A percentile compares a stretch with the other conserved stretches of the same genome.
Evolutionary conservation across 2,329 filamentous ascomycete genomes (phyloP).

Genomic region (Colletotrichum sp.): DNA sequence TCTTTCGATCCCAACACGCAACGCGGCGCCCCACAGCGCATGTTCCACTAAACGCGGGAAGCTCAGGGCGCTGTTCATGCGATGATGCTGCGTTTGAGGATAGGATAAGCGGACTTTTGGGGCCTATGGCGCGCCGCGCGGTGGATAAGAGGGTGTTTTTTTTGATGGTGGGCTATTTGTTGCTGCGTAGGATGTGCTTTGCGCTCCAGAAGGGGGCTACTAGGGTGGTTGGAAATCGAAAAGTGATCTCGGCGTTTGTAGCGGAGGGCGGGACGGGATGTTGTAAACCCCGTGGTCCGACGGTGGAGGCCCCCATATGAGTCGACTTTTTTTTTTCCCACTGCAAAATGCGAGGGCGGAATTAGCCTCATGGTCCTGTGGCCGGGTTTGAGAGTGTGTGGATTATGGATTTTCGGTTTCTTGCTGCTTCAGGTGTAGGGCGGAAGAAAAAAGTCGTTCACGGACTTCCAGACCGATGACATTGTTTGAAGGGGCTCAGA

Average conservation of each 20-base stretch:
- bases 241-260: constrained; percentile 14
- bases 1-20: not conserved
- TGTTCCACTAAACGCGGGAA: constrained; percentile 4
- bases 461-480: not conserved
- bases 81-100: not conserved
- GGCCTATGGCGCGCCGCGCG: not conserved
- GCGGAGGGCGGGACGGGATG: constrained; percentile 15
- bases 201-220: not conserved
- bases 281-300: constrained; percentile 17
- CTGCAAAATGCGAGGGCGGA: not conserved
- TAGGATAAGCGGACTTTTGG: not conserved
- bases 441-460: not conserved
- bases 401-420: not conserved
- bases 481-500: constrained; percentile 6
- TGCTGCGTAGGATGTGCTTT: not conserved
- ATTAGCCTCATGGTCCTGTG: not conserved
- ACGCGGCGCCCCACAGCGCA: not conserved
- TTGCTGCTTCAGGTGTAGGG: constrained; percentile 1
- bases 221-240: constrained; percentile 13
- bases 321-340: not conserved
- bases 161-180: not conserved
- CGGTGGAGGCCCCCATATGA: not conserved
- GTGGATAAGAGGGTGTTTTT: not conserved
- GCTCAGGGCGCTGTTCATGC: constrained; percentile 13
- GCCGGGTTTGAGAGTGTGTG: not conserved